phyloP scores from a whole-genome alignment of 2,329 filamentous ascomycete species.

The Ascochyta pisi region DNA sequence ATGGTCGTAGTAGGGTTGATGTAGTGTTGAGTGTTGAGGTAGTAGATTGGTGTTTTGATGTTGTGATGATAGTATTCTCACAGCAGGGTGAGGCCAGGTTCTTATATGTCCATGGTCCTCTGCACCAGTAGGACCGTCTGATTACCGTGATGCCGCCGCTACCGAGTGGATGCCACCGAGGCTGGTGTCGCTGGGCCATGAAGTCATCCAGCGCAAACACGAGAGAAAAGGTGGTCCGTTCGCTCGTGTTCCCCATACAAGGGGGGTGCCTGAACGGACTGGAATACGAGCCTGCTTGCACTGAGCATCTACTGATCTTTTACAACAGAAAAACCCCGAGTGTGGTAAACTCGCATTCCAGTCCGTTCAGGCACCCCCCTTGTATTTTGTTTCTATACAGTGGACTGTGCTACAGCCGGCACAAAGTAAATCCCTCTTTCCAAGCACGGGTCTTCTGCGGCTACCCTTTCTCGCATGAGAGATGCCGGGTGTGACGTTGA shows the following conservation, averaged over 20 bases:
- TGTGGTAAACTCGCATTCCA: no score
- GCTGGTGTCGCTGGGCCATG: conserved; percentile 25
- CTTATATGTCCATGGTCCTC: conserved; percentile 21
- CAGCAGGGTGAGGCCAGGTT: background rate
- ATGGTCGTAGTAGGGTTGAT: conserved; percentile 8
- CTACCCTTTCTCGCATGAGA: background rate
- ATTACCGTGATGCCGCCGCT: conserved; percentile 7
- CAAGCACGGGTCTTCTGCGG: background rate
- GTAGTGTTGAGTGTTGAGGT: background rate
- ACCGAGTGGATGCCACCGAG: conserved; percentile 10
- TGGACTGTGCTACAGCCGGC: conserved; percentile 16
- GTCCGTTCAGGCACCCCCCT: no score
- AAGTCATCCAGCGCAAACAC: conserved; percentile 26
- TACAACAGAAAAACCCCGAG: no score
- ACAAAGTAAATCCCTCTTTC: background rate
- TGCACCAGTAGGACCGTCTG: background rate
- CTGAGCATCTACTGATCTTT: no score
- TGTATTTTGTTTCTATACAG: conserved; percentile 7
- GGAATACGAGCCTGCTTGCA: no score
- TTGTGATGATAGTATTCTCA: conserved; percentile 2
- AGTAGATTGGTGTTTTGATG: conserved; percentile 15
- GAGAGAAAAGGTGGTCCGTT: conserved; percentile 14
- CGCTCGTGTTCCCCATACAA: conserved; percentile 20
- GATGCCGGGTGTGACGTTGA: conserved; percentile 4
- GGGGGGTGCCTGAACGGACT: no score